phyloP scores from a whole-genome alignment of 192 early-diverging fungal species.

The Linnemannia exigua region DNA sequence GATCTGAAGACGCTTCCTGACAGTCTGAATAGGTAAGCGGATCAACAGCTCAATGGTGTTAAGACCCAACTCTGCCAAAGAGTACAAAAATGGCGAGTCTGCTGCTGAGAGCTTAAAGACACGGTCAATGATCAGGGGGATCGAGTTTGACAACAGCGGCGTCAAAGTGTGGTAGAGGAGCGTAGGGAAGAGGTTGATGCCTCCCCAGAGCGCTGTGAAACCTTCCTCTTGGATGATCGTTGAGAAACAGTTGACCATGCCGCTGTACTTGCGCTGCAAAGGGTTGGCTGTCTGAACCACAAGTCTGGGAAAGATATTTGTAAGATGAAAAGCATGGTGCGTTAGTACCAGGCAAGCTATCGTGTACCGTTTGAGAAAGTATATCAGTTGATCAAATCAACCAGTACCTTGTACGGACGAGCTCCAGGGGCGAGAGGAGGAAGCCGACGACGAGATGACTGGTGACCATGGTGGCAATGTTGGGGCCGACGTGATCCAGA shows the following conservation, averaged over 20 bases:
- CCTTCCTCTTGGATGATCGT: constrained; percentile 87
- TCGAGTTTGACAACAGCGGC: constrained; percentile 79
- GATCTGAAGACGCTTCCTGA: constrained; percentile 86
- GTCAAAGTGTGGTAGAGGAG: constrained; percentile 85
- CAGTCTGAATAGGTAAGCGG: constrained; percentile 89
- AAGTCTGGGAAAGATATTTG: constrained; percentile 63
- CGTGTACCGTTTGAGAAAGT: neutral
- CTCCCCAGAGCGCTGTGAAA: constrained; percentile 73
- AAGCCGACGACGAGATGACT: constrained; percentile 85
- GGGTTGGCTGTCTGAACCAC: constrained; percentile 89
- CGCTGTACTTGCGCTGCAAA: constrained; percentile 86
- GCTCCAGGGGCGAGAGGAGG: constrained; percentile 90
- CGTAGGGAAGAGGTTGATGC: constrained; percentile 82
- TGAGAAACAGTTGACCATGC: constrained; percentile 81
- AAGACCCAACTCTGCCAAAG: constrained; percentile 74
- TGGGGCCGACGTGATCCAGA: constrained; percentile 74
- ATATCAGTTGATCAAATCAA: neutral
- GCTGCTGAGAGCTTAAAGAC: constrained; percentile 71
- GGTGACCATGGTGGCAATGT: constrained; percentile 80
- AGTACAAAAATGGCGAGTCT: constrained; percentile 80
- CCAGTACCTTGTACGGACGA: constrained; percentile 87
- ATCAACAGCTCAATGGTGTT: constrained; percentile 82
- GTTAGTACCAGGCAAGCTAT: neutral
- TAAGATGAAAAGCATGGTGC: neutral
- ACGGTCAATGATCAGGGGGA: constrained; percentile 76